Evolutionary conservation across 2,329 filamentous ascomycete species (phyloP), one percentile per base, ranked within the genome.

Genomic region (Colletotrichum sp.): DNA sequence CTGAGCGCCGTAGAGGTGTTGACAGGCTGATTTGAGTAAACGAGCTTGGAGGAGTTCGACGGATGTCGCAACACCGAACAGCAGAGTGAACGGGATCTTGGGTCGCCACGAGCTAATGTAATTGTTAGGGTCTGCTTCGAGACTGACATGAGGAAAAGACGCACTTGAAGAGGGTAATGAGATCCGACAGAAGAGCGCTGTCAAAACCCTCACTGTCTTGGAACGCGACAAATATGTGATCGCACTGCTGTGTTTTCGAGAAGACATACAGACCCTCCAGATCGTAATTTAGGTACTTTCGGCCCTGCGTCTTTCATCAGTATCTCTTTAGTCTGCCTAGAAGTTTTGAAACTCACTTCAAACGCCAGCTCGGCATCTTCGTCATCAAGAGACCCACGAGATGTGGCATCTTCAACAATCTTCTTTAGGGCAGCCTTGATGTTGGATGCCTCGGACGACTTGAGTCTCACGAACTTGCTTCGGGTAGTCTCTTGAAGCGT

Each of bases 161-260:
- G 65, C 87, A 94, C 93, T 91, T 90, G 76, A 96, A 89, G 7
- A 96, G 88, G 49, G 89, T 88, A 62, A 96, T 89, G 44, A 95
- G 81, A 74, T 96, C 94, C 2, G 92, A 92, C 15, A 98, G 85
- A n/a, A 97, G 84, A 34, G 87, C 86, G 63, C 91, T 91, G 79
- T 96, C 95, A 81, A 97, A 96, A 1, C 93, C 95, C 84, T 97
- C 95, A 77, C 94, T 95, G 81, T 97, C 95, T 82, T 96, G 93
- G 75, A 97, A 92, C 1, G 93, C 92, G 65, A 98, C 87, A 68
- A 95, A 89, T 12, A 96, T 90, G 79, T 92, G 91, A 55, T 89
- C 84, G 34, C 89, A 89, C 28, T 84, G 83, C 49, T 90, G 89
- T 10, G 88, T 85, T 75, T 87, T 88, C 16, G 92, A 87, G 83